Percentiles rank a stretch among this genome's conserved stretches.
phyloP scores from a whole-genome alignment of 495 filamentous ascomycete genomes.

The Podospora conica region DNA sequence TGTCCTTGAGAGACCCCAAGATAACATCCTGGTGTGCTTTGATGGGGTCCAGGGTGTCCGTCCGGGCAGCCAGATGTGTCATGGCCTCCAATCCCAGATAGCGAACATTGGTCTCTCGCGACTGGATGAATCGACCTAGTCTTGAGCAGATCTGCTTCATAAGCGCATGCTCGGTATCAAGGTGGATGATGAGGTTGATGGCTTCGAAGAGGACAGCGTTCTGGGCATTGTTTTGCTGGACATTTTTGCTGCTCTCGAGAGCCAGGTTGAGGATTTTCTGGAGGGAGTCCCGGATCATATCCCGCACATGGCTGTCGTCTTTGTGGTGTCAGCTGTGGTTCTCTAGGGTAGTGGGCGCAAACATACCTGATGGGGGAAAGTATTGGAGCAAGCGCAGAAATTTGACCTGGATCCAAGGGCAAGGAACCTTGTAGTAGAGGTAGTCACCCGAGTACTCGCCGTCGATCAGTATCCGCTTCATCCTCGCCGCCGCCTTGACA shows the following conservation, averaged over 20 bases:
- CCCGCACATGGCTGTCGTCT: constrained; percentile 90
- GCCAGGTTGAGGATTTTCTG: constrained; percentile 85
- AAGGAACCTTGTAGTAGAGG: constrained; percentile 97
- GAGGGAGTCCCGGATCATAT: constrained; percentile 86
- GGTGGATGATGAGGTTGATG: constrained; percentile 96
- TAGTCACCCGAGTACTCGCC: constrained; percentile 84
- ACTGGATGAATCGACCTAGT: constrained; percentile 93
- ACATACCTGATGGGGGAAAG: constrained; percentile 85
- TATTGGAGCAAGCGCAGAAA: constrained; percentile 87
- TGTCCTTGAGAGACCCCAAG: constrained; percentile 83
- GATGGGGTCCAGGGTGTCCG: constrained; percentile 94
- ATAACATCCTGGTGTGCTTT: constrained; percentile 98
- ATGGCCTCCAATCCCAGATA: constrained; percentile 96
- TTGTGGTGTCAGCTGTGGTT: constrained; percentile 13
- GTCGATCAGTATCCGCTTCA: constrained; percentile 87
- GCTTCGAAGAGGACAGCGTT: constrained; percentile 98
- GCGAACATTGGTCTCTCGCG: constrained; percentile 93
- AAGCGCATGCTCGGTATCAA: constrained; percentile 91
- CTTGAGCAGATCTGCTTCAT: constrained; percentile 97
- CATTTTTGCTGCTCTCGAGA: constrained; percentile 93
- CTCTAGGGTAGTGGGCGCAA: background rate
- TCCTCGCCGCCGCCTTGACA: constrained; percentile 78
- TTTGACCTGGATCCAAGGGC: constrained; percentile 98
- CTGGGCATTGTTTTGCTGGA: constrained; percentile 98
- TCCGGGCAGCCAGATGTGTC: constrained; percentile 93